These are phyloP conservation scores for Agrocybe praecox DNA, from an alignment of 768 basidiomycete species.

Conservation along the genomic window DNA sequence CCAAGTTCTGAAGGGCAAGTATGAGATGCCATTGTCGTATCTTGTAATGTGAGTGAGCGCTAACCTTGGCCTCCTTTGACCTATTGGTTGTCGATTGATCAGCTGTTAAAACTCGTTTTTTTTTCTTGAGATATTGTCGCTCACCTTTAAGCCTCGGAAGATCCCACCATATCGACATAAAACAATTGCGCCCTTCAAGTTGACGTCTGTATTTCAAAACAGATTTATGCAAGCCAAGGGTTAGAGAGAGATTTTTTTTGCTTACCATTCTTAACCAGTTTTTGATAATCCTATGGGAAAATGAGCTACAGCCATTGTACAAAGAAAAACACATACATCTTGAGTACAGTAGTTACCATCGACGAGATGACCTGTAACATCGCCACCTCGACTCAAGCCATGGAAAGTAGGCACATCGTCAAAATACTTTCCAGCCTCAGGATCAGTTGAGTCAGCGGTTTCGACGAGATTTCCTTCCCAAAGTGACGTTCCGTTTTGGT, in stretches of 20 bases:
- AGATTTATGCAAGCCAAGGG: neutral
- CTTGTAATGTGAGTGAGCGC: neutral
- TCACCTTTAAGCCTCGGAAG: constrained; percentile 86
- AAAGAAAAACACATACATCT: constrained; percentile 34
- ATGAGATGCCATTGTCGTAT: neutral
- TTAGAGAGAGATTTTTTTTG: neutral
- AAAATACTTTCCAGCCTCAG: constrained; percentile 68
- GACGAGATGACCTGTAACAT: constrained; percentile 67
- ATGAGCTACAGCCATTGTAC: neutral
- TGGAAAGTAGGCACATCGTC: constrained; percentile 81
- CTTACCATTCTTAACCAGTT: constrained; percentile 46
- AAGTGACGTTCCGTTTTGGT: constrained; percentile 47
- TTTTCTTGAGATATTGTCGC: neutral
- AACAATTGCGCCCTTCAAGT: constrained; percentile 77
- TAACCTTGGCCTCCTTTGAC: constrained; percentile 70
- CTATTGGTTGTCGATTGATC: constrained; percentile 34
- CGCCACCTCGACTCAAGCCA: constrained; percentile 77
- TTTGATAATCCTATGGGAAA: constrained; percentile 38
- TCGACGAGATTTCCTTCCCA: constrained; percentile 42
- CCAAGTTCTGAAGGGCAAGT: constrained; percentile 55
- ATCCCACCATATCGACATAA: constrained; percentile 75
- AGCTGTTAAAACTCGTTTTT: constrained; percentile 6
- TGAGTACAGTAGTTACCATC: constrained; percentile 83
- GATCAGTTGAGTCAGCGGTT: constrained; percentile 57
- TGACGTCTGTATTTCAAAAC: constrained; percentile 45